Conservation (phyloP, 345 rosid genomes). For the Lepidium sativum region DNA sequence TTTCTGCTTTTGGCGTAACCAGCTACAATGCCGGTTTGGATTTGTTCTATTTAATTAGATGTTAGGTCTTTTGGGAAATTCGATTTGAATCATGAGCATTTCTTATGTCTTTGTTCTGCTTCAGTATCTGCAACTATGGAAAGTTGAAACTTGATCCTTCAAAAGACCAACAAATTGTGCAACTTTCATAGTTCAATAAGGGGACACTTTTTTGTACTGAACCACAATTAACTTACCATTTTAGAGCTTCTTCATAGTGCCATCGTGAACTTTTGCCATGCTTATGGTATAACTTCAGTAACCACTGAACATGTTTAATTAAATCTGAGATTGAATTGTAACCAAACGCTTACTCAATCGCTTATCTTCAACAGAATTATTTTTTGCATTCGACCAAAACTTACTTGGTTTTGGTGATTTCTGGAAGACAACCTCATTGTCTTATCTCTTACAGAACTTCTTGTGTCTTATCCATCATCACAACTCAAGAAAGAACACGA, state of each 20-base stretch:
- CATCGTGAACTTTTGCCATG: neutral
- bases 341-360: neutral
- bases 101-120: conserved; percentile 6
- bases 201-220: neutral
- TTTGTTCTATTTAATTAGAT: conserved; percentile 4
- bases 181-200: conserved; percentile 17
- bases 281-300: neutral
- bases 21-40: neutral
- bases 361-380: neutral
- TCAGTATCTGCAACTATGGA: conserved; percentile 7
- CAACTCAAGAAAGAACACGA: neutral
- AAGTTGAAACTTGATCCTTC: neutral
- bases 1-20: neutral
- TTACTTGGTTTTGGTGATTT: neutral
- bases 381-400: neutral
- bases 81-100: conserved; percentile 4
- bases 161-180: neutral
- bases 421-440: neutral
- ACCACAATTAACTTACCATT: neutral
- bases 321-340: neutral
- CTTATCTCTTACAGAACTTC: neutral
- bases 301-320: neutral
- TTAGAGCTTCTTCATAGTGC: neutral
- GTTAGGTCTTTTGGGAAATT: conserved; percentile 2
- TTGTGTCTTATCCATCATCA: neutral